A percentile compares a stretch with the other conserved stretches of the same genome.
phyloP scores from a whole-genome alignment of 106 monocot genomes.

The Dactylorhiza incarnata region DNA sequence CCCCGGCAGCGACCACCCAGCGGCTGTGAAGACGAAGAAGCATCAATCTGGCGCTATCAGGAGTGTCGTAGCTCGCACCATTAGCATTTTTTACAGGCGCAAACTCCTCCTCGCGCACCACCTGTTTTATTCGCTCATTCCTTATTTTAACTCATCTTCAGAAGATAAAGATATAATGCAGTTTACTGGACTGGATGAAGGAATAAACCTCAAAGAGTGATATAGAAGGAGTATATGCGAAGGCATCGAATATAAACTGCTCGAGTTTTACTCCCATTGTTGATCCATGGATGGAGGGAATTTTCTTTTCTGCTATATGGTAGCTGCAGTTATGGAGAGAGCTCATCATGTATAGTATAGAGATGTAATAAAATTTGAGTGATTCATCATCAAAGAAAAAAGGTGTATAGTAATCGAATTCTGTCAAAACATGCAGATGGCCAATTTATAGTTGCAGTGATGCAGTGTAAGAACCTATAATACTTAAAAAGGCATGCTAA shows the following conservation, averaged over 20 bases:
- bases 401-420: not conserved
- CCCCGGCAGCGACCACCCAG: slow-evolving; percentile 78
- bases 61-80: slow-evolving; percentile 61
- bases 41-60: slow-evolving; percentile 49
- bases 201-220: slow-evolving; percentile 76
- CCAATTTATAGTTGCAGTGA: not conserved
- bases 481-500: not conserved
- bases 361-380: not conserved
- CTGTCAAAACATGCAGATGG: not conserved
- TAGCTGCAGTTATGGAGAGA: slow-evolving; percentile 45
- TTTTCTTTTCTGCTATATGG: slow-evolving; percentile 96
- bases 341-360: not conserved
- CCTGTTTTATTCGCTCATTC: slow-evolving; percentile 22
- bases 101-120: slow-evolving; percentile 86
- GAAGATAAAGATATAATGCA: too few species aligned
- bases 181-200: not conserved
- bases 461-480: not conserved
- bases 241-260: slow-evolving; percentile 95
- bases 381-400: not conserved
- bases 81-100: slow-evolving; percentile 98
- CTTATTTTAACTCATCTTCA: too few species aligned
- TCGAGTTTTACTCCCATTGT: slow-evolving; percentile 83
- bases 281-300: slow-evolving; percentile 67
- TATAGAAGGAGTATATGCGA: slow-evolving; percentile 81
- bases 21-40: slow-evolving; percentile 88